Conservation (phyloP, 108 stramenopile genomes). For the Schizochytrium sp. region DNA sequence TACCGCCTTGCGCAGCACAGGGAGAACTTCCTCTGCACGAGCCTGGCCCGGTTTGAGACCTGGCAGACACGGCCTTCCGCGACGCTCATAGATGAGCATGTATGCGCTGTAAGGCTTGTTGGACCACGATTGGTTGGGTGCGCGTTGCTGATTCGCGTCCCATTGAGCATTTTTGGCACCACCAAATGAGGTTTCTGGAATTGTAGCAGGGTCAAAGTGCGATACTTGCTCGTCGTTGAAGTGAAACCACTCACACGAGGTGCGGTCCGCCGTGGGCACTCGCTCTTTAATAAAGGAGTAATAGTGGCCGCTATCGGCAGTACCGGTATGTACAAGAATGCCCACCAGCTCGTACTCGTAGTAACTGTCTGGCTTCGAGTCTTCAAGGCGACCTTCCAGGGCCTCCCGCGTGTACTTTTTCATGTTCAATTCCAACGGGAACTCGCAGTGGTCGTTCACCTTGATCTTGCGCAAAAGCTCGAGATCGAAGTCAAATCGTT, state of each 20-base stretch:
- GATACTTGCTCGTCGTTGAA: slow-evolving; percentile 54
- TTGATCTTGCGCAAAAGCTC: slow-evolving; percentile 48
- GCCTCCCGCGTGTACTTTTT: slow-evolving; percentile 44
- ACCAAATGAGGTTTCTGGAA: slow-evolving; percentile 51
- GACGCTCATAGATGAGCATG: slow-evolving; percentile 45
- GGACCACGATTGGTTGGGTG: slow-evolving; percentile 1
- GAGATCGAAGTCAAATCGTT: slow-evolving; percentile 59
- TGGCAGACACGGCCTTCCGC: not conserved
- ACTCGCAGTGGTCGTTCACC: slow-evolving; percentile 51
- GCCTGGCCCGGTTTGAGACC: not conserved
- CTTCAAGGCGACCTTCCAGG: not conserved
- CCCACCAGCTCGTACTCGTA: slow-evolving; percentile 51
- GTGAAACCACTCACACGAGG: slow-evolving; percentile 43
- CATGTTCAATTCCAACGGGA: slow-evolving; percentile 54
- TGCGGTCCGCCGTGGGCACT: not conserved
- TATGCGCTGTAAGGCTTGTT: slow-evolving; percentile 38
- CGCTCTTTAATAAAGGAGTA: slow-evolving; percentile 49
- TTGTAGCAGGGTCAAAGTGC: slow-evolving; percentile 41
- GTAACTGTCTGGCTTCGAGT: slow-evolving; percentile 23
- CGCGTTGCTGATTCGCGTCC: not conserved
- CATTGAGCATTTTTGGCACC: not conserved
- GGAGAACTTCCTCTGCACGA: not conserved
- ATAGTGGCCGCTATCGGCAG: slow-evolving; percentile 59
- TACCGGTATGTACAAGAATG: slow-evolving; percentile 58
- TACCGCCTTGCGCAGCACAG: not conserved